A percentile compares a stretch with the other conserved stretches of the same genome.
Conservation (phyloP, 1,139 yeast species). For the Eremothecium sinecaudum region DNA sequence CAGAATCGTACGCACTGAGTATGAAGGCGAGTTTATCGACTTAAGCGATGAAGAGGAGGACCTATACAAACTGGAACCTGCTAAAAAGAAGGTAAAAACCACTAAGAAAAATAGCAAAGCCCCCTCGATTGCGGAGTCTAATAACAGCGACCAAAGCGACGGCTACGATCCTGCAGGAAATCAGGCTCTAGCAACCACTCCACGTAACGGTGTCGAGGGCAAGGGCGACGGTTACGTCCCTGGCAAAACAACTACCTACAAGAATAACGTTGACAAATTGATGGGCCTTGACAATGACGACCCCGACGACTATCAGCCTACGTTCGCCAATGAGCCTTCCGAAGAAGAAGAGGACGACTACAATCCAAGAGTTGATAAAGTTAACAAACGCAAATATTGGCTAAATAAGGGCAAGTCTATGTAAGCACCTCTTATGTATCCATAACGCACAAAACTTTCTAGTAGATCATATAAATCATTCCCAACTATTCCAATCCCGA, state of each 20-base stretch:
- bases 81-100: conserved; percentile 17
- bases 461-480: too few relatives aligned
- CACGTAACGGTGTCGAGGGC: not conserved
- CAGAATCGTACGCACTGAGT: conserved; percentile 15
- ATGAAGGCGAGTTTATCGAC: conserved; percentile 20
- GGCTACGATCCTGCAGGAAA: conserved; percentile 1
- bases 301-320: conserved; percentile 10
- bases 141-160: not conserved
- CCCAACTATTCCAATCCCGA: conserved; percentile 1
- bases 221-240: conserved; percentile 1
- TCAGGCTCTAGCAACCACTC: not conserved
- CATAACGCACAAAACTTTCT: too few relatives aligned
- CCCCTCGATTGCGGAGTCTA: not conserved
- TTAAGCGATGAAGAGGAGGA: conserved; percentile 22
- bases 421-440: too few relatives aligned
- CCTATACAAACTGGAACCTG: conserved; percentile 17
- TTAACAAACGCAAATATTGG: conserved; percentile 39
- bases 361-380: conserved; percentile 25
- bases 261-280: conserved; percentile 20
- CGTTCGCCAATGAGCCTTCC: not conserved
- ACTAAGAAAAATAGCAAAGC: conserved; percentile 8
- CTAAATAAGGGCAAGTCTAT: conserved; percentile 33
- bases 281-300: conserved; percentile 31
- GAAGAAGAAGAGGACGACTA: conserved; percentile 13
- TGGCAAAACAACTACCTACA: not conserved